Percentiles rank a stretch among this genome's conserved stretches.
Evolutionary conservation across 768 basidiomycete genomes (phyloP).

Genomic region (Auriscalpium microsporum): DNA sequence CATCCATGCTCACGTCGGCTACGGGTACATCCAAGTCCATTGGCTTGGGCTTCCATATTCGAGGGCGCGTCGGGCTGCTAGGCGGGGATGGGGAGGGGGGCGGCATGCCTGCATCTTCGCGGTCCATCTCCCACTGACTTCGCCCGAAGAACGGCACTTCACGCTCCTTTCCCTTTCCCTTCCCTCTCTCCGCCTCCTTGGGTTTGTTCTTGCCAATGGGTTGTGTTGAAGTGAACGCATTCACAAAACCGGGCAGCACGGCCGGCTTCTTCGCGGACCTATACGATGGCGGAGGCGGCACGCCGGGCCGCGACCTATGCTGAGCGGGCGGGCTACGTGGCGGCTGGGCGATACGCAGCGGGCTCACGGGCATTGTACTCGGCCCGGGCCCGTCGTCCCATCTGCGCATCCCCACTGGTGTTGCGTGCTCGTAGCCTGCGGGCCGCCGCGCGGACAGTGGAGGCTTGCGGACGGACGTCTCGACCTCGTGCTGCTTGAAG

Average conservation of each 20-base stretch:
- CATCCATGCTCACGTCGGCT: background rate
- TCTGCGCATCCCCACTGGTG: too few relatives aligned
- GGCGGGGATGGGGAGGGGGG: background rate
- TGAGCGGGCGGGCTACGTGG: background rate
- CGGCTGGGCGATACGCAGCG: too few relatives aligned
- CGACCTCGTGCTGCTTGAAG: conserved; percentile 14
- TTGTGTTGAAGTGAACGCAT: conserved; percentile 2
- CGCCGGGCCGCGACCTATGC: background rate
- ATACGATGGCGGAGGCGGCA: background rate
- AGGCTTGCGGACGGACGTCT: conserved; percentile 1
- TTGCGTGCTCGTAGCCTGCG: too few relatives aligned
- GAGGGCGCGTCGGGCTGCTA: background rate
- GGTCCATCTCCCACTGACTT: conserved; percentile 3
- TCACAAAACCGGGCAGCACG: conserved; percentile 11
- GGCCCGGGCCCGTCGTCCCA: too few relatives aligned
- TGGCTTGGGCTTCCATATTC: background rate
- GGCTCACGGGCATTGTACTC: too few relatives aligned
- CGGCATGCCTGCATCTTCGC: background rate
- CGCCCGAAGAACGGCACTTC: background rate
- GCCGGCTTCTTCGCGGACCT: background rate
- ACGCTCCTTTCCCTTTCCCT: conserved; percentile 2
- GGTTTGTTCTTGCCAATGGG: background rate
- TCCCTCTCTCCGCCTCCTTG: background rate
- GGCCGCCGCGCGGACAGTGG: background rate
- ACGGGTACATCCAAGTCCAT: background rate